Conservation (phyloP, 2,329 filamentous ascomycete genomes). For the Emmonsia crescens region DNA sequence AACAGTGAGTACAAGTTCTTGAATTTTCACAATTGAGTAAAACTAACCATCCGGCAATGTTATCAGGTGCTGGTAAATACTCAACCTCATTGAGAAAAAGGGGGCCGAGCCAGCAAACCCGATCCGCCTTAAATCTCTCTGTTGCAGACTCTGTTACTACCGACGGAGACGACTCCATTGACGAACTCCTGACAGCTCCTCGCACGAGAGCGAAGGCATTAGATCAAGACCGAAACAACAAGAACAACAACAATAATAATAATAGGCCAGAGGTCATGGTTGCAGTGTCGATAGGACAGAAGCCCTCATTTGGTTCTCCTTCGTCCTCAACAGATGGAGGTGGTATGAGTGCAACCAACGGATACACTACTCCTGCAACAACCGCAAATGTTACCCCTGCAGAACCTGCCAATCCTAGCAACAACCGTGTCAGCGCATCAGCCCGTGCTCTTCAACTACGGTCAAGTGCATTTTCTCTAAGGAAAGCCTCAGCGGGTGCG, state of each 20-base stretch:
- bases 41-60: not conserved
- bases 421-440: conserved; percentile 32
- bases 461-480: conserved; percentile 42
- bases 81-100: not conserved
- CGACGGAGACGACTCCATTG: not conserved
- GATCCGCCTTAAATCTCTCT: conserved; percentile 1
- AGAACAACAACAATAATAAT: not conserved
- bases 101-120: not conserved
- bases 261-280: conserved; percentile 16
- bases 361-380: conserved; percentile 52
- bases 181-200: not conserved
- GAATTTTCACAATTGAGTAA: not conserved
- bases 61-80: not conserved
- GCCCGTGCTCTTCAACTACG: conserved; percentile 38
- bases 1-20: not conserved
- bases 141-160: not conserved
- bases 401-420: conserved; percentile 18
- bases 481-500: conserved; percentile 22
- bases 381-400: conserved; percentile 47
- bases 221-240: not conserved
- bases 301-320: conserved; percentile 17
- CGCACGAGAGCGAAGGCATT: not conserved
- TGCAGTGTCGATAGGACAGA: conserved; percentile 22
- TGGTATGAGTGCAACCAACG: conserved; percentile 34
- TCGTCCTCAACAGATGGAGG: conserved; percentile 33